phyloP scores from a whole-genome alignment of 352 stramenopile genomes.

The Phytophthora colocasiae region DNA sequence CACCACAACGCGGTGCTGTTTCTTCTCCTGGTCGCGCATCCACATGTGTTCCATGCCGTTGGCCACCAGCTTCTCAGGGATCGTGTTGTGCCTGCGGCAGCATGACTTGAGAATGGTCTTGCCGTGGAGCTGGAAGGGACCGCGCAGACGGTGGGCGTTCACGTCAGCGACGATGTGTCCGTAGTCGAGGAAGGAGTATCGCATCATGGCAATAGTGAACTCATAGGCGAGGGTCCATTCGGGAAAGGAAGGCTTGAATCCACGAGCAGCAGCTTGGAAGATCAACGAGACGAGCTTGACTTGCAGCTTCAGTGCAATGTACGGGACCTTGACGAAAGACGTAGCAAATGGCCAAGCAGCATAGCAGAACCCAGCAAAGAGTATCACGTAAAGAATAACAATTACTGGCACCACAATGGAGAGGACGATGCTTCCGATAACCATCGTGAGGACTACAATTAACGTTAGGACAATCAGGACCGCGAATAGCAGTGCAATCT shows the following conservation, averaged over 20 bases:
- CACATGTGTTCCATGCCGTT: slow-evolving; percentile 55
- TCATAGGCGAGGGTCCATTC: slow-evolving; percentile 51
- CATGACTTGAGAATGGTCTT: slow-evolving; percentile 33
- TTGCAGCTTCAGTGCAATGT: slow-evolving; percentile 38
- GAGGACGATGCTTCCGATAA: not conserved
- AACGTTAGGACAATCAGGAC: not conserved
- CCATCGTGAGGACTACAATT: slow-evolving; percentile 1
- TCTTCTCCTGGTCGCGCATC: slow-evolving; percentile 32
- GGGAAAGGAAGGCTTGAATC: slow-evolving; percentile 40
- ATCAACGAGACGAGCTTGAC: slow-evolving; percentile 32
- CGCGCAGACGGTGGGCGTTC: slow-evolving; percentile 40
- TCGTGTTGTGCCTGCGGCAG: slow-evolving; percentile 29
- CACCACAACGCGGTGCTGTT: slow-evolving; percentile 43
- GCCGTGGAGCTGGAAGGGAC: slow-evolving; percentile 33
- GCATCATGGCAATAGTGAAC: slow-evolving; percentile 41
- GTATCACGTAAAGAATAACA: not conserved
- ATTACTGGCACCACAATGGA: slow-evolving; percentile 1
- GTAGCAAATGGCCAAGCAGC: slow-evolving; percentile 26
- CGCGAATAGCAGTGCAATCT: not conserved
- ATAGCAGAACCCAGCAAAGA: slow-evolving; percentile 32
- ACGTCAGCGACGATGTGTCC: slow-evolving; percentile 37
- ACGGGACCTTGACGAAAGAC: slow-evolving; percentile 28
- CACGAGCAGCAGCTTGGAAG: slow-evolving; percentile 10
- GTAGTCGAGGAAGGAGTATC: slow-evolving; percentile 44
- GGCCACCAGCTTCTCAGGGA: slow-evolving; percentile 30